Evolutionary conservation across 441 rosid genomes (phyloP).

Genomic region (Aleurites moluccanus): DNA sequence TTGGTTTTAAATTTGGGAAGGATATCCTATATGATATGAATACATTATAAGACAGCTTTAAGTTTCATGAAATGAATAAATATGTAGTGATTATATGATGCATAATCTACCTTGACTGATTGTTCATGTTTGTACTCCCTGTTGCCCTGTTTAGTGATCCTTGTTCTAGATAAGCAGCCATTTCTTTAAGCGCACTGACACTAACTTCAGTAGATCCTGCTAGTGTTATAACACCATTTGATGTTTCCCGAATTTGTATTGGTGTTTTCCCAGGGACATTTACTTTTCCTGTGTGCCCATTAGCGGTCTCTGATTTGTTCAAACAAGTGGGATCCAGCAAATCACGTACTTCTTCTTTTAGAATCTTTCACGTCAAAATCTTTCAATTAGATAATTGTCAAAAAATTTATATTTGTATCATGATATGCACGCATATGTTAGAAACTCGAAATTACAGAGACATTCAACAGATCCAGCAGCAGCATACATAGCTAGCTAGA

Average conservation of each 20-base stretch:
- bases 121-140: constrained; percentile 98
- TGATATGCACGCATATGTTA: not conserved
- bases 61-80: not conserved
- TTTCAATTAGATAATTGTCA: constrained; percentile 28
- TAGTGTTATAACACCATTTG: constrained; percentile 91
- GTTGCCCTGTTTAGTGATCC: constrained; percentile 96
- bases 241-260: constrained; percentile 95
- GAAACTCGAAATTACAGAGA: constrained; percentile 12
- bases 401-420: not conserved
- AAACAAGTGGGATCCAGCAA: constrained; percentile 68
- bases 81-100: not conserved
- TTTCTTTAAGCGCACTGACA: constrained; percentile 74
- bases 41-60: not conserved
- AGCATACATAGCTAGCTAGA: not conserved
- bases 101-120: constrained; percentile 73
- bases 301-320: constrained; percentile 62
- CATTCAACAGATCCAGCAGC: constrained; percentile 8
- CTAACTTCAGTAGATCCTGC: constrained; percentile 96
- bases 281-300: constrained; percentile 59
- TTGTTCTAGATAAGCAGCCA: constrained; percentile 93
- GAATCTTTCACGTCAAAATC: constrained; percentile 57
- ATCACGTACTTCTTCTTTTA: constrained; percentile 96
- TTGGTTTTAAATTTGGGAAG: not conserved
- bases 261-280: constrained; percentile 81
- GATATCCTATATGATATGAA: not conserved